Percentiles rank a stretch among this genome's conserved stretches.
These are phyloP conservation scores for Kitagawia praeruptora DNA, from an alignment of 129 eudicot genomes.

Conservation along the genomic window DNA sequence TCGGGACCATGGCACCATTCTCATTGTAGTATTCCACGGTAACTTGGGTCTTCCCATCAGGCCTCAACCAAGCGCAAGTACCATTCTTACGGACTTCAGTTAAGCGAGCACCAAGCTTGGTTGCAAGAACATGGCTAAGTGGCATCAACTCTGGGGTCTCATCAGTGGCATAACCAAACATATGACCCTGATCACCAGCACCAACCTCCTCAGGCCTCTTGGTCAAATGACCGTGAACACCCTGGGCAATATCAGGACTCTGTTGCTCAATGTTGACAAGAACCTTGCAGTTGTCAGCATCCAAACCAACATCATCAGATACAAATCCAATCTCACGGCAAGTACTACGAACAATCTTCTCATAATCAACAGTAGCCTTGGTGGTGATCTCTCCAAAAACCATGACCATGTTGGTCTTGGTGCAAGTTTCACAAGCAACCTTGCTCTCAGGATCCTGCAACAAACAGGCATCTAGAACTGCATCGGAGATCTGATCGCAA, in stretches of 20 bases:
- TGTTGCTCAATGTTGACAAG: conserved; percentile 61
- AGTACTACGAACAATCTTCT: conserved; percentile 55
- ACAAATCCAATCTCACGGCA: conserved; percentile 50
- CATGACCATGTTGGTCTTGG: conserved; percentile 69
- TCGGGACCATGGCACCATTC: conserved; percentile 53
- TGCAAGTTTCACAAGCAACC: conserved; percentile 67
- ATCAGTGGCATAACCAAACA: conserved; percentile 70
- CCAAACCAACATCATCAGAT: conserved; percentile 58
- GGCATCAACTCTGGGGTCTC: conserved; percentile 73
- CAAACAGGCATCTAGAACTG: conserved; percentile 57
- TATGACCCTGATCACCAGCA: conserved; percentile 64
- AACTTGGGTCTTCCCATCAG: conserved; percentile 67
- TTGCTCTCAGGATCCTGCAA: conserved; percentile 61
- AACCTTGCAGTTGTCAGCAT: conserved; percentile 60
- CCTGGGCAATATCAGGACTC: conserved; percentile 62
- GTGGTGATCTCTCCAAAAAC: conserved; percentile 70
- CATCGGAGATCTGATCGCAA: conserved; percentile 59
- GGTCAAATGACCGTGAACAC: conserved; percentile 61
- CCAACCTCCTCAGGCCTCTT: conserved; percentile 65
- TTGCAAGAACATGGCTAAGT: conserved; percentile 59
- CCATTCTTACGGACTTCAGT: conserved; percentile 58
- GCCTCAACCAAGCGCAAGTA: conserved; percentile 59
- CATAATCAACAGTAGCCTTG: conserved; percentile 47
- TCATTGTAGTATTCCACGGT: conserved; percentile 53
- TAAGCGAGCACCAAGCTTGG: conserved; percentile 57